These are phyloP conservation scores for Grigorovia yakushimaensis DNA, from an alignment of 805 yeast genomes.

Conservation along the genomic window DNA sequence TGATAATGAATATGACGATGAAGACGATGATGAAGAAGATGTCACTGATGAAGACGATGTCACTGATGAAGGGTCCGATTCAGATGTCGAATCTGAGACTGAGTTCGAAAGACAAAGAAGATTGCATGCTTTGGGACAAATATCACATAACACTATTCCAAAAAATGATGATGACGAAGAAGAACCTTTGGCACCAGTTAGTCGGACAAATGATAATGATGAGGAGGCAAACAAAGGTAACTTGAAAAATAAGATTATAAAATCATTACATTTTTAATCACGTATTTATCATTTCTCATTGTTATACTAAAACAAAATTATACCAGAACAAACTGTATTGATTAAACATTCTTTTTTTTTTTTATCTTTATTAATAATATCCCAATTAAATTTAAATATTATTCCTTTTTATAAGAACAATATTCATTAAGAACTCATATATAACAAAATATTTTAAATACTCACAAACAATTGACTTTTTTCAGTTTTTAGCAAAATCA, in stretches of 20 bases:
- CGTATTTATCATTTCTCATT: too few species aligned
- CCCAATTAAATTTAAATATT: neutral
- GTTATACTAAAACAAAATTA: too few species aligned
- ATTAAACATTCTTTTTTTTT: too few species aligned
- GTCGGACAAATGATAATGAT: neutral
- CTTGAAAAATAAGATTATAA: neutral
- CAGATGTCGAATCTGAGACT: constrained; percentile 39
- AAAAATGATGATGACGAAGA: constrained; percentile 43
- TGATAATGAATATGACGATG: constrained; percentile 12
- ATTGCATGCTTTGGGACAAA: constrained; percentile 44
- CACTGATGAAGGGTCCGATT: constrained; percentile 20
- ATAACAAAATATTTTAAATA: neutral
- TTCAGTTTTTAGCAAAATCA: too few species aligned
- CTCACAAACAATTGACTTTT: neutral
- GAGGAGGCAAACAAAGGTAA: neutral
- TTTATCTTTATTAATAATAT: too few species aligned
- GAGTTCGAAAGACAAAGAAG: constrained; percentile 59
- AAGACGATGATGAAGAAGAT: constrained; percentile 13
- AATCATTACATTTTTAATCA: neutral
- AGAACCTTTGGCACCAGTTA: constrained; percentile 7
- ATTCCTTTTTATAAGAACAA: neutral
- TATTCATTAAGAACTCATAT: neutral
- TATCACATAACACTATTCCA: constrained; percentile 22
- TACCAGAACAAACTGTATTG: too few species aligned
- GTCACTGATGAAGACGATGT: constrained; percentile 9